phyloP scores from a whole-genome alignment of 352 stramenopile genomes.

The Hyphochytrium catenoides region DNA sequence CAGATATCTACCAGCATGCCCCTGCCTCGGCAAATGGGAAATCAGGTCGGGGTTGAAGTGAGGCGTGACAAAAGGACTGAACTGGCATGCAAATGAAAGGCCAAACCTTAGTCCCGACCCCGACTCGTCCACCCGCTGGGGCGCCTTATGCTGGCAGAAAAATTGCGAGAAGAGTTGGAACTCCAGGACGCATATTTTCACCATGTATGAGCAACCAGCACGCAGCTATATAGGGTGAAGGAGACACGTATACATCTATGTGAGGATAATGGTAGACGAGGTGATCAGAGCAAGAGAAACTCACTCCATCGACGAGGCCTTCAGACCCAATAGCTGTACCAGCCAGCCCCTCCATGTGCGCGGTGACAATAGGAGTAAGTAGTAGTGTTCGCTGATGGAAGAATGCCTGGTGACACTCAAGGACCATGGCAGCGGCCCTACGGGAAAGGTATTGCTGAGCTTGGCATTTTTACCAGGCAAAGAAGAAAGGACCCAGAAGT shows the following conservation, averaged over 20 bases:
- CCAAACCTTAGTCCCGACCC: conserved; percentile 35
- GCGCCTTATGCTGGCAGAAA: conserved; percentile 30
- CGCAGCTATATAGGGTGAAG: conserved; percentile 18
- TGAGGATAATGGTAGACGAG: no score
- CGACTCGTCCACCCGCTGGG: conserved; percentile 15
- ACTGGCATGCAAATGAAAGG: neutral
- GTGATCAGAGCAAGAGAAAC: neutral
- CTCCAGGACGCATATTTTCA: conserved; percentile 42
- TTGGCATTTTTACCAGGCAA: conserved; percentile 16
- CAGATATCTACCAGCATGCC: conserved; percentile 47
- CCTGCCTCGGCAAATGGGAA: no score
- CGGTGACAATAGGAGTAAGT: conserved; percentile 20
- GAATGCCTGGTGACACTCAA: conserved; percentile 13
- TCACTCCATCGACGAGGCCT: no score
- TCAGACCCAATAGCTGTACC: conserved; percentile 9
- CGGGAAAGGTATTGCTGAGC: conserved; percentile 15
- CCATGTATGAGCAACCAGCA: conserved; percentile 25
- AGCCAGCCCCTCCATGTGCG: conserved; percentile 25
- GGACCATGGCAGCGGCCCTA: conserved; percentile 3
- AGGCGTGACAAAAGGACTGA: neutral
- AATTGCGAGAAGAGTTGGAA: conserved; percentile 37
- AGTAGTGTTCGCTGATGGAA: conserved; percentile 25
- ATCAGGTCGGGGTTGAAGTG: conserved; percentile 1
- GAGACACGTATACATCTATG: neutral
- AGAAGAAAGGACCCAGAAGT: conserved; percentile 6